Base-by-base conservation (phyloP, 2,329 filamentous ascomycete genomes). In the Beauveria rudraprayagi region DNA sequence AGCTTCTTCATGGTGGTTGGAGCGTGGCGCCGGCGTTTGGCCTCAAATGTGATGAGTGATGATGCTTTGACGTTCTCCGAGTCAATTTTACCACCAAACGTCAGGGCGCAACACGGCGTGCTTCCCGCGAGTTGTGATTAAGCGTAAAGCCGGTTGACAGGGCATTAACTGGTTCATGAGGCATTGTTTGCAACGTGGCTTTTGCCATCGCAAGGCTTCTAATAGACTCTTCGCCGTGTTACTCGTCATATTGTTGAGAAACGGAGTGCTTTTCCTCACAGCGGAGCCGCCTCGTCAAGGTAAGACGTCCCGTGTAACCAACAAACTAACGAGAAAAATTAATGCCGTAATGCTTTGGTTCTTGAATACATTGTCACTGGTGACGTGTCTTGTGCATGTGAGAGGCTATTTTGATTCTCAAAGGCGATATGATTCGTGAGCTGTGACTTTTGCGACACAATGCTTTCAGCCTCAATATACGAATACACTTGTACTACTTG, bases 221-320 rank as follows among this genome's bases (percentile, higher is more conserved):
- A 24, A 37, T 1, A n/a, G n/a, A n/a, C 5, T 37, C 9, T 37
- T 14, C 1, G 11, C 5, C 5, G 14, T 37, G 30, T 56, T 22
- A 56, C 54, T 17, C 26, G 19, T 56, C 54, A 48, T 56, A n/a
- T 47, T 56, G 34, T 14, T 10, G 11, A 4, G n/a, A 14, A 24
- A 24, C 5, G 34, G 44, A 47, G 4, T 22, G 28, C 30, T 16
- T 16, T 22, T 56, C 9, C 1, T 40, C 54, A 17, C 44, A 26
- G 54, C 54, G 54, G 11, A 40, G 54, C 43, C 54, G 43, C 43
- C 44, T 28, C 54, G 54, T 56, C 43, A 48, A 30, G 40, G 28
- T 19, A 56, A 56, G 54, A 56, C 54, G 11, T 16, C 28, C 30
- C n/a, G 54, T 56, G 54, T 47, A 40, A 56, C 54, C 54, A 56